Evolutionary conservation across 495 filamentous ascomycete species (phyloP).

Genomic region (Emericellopsis terricola): DNA sequence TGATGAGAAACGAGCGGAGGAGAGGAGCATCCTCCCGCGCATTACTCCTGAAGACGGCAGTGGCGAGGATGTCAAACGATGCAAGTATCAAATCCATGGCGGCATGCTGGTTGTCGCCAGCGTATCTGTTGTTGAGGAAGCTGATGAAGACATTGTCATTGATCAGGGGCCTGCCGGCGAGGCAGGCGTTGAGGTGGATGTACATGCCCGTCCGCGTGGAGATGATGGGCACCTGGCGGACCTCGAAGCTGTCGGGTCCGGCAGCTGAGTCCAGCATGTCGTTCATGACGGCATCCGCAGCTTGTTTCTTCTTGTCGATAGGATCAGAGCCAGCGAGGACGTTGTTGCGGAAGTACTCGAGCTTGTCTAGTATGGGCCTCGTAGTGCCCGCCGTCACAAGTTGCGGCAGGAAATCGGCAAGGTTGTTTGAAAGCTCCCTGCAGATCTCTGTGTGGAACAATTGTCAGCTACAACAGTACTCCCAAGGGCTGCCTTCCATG

Average conservation of each 20-base stretch:
- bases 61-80: conserved; percentile 76
- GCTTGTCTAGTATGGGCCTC: conserved; percentile 18
- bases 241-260: conserved; percentile 31
- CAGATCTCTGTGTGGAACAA: conserved; percentile 16
- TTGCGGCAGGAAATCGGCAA: conserved; percentile 34
- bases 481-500: too few relatives aligned
- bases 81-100: conserved; percentile 69
- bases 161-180: conserved; percentile 63
- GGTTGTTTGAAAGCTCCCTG: conserved; percentile 24
- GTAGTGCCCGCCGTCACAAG: conserved; percentile 14
- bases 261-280: conserved; percentile 28
- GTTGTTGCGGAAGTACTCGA: conserved; percentile 34
- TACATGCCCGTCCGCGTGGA: conserved; percentile 83
- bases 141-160: conserved; percentile 64
- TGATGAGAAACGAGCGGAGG: conserved; percentile 82
- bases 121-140: conserved; percentile 70
- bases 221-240: conserved; percentile 47
- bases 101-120: conserved; percentile 55
- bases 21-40: conserved; percentile 50
- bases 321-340: conserved; percentile 27
- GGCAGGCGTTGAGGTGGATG: conserved; percentile 77
- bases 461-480: conserved; percentile 3
- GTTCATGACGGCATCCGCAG: conserved; percentile 26
- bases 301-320: conserved; percentile 24
- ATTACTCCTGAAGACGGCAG: conserved; percentile 67